A percentile compares a stretch with the other conserved stretches of the same genome.
Evolutionary conservation across 2,329 filamentous ascomycete species (phyloP).

Genomic region (Alternaria consortialis): DNA sequence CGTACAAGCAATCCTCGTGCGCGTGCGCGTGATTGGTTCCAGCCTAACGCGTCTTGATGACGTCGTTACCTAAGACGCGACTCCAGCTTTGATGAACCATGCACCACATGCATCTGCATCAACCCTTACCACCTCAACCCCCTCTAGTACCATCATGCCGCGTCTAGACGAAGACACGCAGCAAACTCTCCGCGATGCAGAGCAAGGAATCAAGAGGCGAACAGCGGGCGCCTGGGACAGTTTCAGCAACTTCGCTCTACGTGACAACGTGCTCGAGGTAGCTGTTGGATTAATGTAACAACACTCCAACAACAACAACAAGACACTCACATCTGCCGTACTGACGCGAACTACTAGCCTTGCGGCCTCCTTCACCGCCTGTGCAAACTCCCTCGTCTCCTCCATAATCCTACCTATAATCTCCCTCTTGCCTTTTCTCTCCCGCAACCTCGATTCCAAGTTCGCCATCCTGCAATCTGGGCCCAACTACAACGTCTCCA

Average conservation of each 20-base stretch:
- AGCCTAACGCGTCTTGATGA: slow-evolving; percentile 5
- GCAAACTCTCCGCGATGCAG: slow-evolving; percentile 58
- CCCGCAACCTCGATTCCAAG: slow-evolving; percentile 77
- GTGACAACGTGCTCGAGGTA: slow-evolving; percentile 79
- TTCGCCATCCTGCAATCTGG: slow-evolving; percentile 72
- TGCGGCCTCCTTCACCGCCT: slow-evolving; percentile 73
- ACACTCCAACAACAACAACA: background rate
- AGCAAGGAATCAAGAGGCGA: slow-evolving; percentile 54
- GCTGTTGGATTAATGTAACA: slow-evolving; percentile 76
- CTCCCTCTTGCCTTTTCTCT: slow-evolving; percentile 72
- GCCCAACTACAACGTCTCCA: slow-evolving; percentile 54
- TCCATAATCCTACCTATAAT: slow-evolving; percentile 75
- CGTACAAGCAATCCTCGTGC: background rate
- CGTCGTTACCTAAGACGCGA: slow-evolving; percentile 6
- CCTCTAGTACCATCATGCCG: slow-evolving; percentile 30
- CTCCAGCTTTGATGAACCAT: background rate
- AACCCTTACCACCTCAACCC: background rate
- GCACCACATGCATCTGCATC: background rate
- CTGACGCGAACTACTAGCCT: slow-evolving; percentile 58
- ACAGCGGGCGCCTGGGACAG: slow-evolving; percentile 66
- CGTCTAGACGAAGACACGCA: slow-evolving; percentile 44
- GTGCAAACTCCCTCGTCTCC: slow-evolving; percentile 76
- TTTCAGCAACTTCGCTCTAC: slow-evolving; percentile 76
- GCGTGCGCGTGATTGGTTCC: background rate
- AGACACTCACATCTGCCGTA: background rate